Evolutionary conservation across 495 filamentous ascomycete genomes (phyloP).

Genomic region (Lophiostoma macrostomum): DNA sequence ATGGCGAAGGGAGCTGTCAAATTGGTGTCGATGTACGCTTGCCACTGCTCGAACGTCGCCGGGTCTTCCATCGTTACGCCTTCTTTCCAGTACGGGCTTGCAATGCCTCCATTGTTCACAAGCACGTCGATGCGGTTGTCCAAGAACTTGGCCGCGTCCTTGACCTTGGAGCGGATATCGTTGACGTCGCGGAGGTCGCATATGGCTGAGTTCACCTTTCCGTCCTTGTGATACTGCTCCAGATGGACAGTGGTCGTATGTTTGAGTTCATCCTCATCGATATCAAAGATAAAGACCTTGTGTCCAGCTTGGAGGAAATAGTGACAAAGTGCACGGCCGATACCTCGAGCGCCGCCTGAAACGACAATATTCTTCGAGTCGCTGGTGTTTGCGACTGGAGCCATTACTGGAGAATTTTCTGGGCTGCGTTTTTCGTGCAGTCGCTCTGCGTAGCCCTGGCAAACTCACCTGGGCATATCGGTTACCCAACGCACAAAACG

Average conservation of each 20-base stretch:
- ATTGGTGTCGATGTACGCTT: slow-evolving; percentile 41
- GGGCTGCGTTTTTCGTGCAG: too few relatives aligned
- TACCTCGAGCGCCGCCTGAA: slow-evolving; percentile 38
- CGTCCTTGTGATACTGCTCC: slow-evolving; percentile 10
- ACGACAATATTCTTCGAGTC: slow-evolving; percentile 34
- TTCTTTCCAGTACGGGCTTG: slow-evolving; percentile 34
- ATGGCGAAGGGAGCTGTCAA: slow-evolving; percentile 40
- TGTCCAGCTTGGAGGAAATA: slow-evolving; percentile 35
- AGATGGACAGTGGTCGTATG: slow-evolving; percentile 33
- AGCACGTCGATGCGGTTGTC: slow-evolving; percentile 36
- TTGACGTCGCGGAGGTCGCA: slow-evolving; percentile 38
- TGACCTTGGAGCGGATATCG: slow-evolving; percentile 30
- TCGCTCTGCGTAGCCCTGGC: too few relatives aligned
- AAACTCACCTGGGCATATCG: too few relatives aligned
- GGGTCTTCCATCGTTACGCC: slow-evolving; percentile 33
- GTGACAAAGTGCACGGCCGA: slow-evolving; percentile 35
- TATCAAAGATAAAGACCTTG: slow-evolving; percentile 38
- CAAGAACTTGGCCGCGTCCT: slow-evolving; percentile 34
- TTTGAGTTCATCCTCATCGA: slow-evolving; percentile 36
- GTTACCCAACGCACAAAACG: too few relatives aligned
- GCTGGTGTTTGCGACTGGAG: background rate
- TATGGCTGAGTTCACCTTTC: slow-evolving; percentile 19
- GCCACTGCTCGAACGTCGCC: slow-evolving; percentile 36
- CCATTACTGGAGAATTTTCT: too few relatives aligned
- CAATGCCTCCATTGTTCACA: slow-evolving; percentile 32